Evolutionary conservation across 768 basidiomycete species (phyloP).

Genomic region (Macrocybe gigantea): DNA sequence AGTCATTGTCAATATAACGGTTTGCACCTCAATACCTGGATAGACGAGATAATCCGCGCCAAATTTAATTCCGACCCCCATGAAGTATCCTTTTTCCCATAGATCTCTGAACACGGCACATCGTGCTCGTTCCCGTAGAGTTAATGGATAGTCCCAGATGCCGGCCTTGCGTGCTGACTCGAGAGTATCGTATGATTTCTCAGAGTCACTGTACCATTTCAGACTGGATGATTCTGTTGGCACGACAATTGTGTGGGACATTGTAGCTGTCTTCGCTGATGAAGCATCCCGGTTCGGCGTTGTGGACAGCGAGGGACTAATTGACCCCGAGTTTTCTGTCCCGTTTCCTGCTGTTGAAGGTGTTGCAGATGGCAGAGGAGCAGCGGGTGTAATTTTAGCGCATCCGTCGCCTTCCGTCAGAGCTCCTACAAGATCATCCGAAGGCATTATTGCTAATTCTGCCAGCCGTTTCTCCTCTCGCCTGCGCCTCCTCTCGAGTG

Average conservation of each 20-base stretch:
- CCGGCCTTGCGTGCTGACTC: constrained; percentile 57
- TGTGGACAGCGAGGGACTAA: neutral
- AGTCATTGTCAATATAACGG: too few species aligned
- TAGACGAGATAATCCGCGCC: constrained; percentile 97
- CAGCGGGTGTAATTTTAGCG: neutral
- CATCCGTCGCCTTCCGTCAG: neutral
- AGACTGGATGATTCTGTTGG: constrained; percentile 57
- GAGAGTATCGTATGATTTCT: constrained; percentile 47
- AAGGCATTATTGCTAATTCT: constrained; percentile 6
- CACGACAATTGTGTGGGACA: constrained; percentile 53
- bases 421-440: neutral
- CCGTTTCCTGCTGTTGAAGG: too few species aligned
- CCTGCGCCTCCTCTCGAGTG: constrained; percentile 65
- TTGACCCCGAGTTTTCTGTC: too few species aligned
- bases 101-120: constrained; percentile 77
- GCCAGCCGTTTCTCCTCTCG: constrained; percentile 45
- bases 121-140: constrained; percentile 59
- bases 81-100: constrained; percentile 79
- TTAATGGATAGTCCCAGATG: constrained; percentile 73
- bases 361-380: neutral
- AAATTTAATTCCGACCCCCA: constrained; percentile 90
- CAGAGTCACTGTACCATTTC: constrained; percentile 59
- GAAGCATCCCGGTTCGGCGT: neutral
- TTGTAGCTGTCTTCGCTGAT: constrained; percentile 5
- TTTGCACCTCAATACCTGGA: constrained; percentile 55